Base-by-base conservation (phyloP, 2,329 filamentous ascomycete genomes). In the Sporothrix euskadiensis region DNA sequence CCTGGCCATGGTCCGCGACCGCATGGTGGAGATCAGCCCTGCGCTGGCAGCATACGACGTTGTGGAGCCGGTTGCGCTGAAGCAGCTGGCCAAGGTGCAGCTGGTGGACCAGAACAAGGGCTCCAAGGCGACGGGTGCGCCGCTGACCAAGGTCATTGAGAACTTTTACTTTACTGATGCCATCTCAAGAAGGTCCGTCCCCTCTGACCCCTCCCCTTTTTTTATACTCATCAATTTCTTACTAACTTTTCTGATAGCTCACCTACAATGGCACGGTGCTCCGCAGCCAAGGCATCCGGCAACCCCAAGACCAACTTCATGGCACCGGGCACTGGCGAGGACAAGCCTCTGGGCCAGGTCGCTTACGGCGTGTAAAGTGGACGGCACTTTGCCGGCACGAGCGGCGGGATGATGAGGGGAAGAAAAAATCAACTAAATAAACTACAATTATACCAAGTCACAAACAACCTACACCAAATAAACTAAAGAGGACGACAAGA, bases 151-250 rank as follows among this genome's bases (percentile, higher is more conserved):
- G 83, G 90, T 92, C 73, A 93, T 99, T 78, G 91, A 97, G 79
- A 93, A 99, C 86, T 99, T 99, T 83, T 99, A 94, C 86, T 97
- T 98, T 84, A 99, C 96, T 82, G 95, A 99, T 84, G 90, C 91
- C 74, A 98, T 99, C 83, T 97, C 94, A 54, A 91, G 96, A 88
- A 98, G 94, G 94, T 96, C 85, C 83, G 90, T 85, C 6, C 12
- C 39, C 71, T n/a, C 16, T 41, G 16, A 70, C 41, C 47, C 68
- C 71, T 74, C 47, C 56, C 75, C 71, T 44, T 65, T 35, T 44
- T 47, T 69, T 71, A 5, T 4, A 49, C 61, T 75, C 26, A 2
- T 26, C 26, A 26, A 26, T 26, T 26, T 26, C 65, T 76, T 74
- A 6, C 35, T 71, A 49, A 68, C 72, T 35, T n/a, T 1, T n/a